Conservation (phyloP, 768 basidiomycete species). For the Kwoniella newhampshirensis region DNA sequence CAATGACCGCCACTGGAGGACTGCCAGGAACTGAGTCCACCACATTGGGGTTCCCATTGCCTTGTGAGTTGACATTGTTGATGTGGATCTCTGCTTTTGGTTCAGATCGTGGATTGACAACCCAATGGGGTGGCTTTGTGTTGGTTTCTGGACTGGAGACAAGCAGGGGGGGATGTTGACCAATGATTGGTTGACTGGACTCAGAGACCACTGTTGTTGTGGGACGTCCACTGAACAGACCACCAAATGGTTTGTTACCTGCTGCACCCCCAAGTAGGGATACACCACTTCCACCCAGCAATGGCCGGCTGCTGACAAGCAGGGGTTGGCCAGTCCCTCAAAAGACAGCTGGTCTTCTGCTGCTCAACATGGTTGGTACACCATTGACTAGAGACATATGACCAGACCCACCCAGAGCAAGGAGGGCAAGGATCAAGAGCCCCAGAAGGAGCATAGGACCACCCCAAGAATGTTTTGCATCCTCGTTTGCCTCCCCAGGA, state of each 20-base stretch:
- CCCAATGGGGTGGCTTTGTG: slow-evolving; percentile 1
- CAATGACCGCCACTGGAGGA: not conserved
- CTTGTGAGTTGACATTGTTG: slow-evolving; percentile 19
- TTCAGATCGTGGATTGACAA: slow-evolving; percentile 9
- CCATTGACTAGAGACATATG: not conserved
- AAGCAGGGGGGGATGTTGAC: not conserved
- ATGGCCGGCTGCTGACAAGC: not conserved
- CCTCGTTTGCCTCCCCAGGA: not conserved
- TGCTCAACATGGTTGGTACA: not conserved
- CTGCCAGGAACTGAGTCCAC: not conserved
- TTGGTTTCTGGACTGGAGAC: not conserved
- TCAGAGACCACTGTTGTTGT: not conserved
- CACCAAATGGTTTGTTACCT: not conserved
- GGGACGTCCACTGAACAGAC: not conserved
- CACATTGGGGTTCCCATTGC: slow-evolving; percentile 3
- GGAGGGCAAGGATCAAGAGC: slow-evolving; percentile 13
- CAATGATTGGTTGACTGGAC: not conserved
- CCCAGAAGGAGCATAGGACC: slow-evolving; percentile 20
- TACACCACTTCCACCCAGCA: too few relatives aligned
- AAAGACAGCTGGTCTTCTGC: too few relatives aligned
- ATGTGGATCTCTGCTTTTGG: slow-evolving; percentile 17
- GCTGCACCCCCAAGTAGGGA: not conserved
- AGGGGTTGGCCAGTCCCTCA: too few relatives aligned
- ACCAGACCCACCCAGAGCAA: slow-evolving; percentile 10
- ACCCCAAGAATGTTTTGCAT: slow-evolving; percentile 1